Evolutionary conservation across 2,329 filamentous ascomycete species (phyloP).

Genomic region (Ceratocystis smalleyi): DNA sequence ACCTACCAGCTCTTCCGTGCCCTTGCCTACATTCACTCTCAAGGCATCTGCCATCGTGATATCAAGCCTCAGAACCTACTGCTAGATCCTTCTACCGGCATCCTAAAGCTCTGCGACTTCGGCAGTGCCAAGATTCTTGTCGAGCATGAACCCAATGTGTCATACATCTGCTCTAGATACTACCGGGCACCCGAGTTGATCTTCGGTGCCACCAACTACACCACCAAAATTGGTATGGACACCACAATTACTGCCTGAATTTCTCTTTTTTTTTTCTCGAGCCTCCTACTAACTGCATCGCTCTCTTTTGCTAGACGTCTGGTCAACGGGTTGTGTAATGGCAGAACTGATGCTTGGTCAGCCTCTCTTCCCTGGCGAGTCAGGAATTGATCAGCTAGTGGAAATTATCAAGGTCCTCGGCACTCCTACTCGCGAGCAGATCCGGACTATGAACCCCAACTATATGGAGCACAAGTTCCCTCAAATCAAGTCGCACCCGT

Average conservation of each 20-base stretch:
- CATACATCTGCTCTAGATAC: conserved; percentile 98
- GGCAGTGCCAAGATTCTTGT: conserved; percentile 97
- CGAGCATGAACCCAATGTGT: conserved; percentile 97
- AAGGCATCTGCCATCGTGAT: conserved; percentile 96
- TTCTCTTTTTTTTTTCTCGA: neutral
- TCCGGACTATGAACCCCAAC: conserved; percentile 99
- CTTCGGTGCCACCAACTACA: conserved; percentile 98
- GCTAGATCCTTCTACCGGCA: conserved; percentile 75
- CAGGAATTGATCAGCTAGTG: conserved; percentile 93
- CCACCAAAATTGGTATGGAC: conserved; percentile 88
- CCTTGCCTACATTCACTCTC: conserved; percentile 95
- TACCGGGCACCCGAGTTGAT: conserved; percentile 96
- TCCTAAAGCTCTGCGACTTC: conserved; percentile 96
- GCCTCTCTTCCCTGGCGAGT: conserved; percentile 93
- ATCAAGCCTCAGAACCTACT: conserved; percentile 98
- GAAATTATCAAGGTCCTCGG: conserved; percentile 99
- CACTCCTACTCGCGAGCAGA: conserved; percentile 92
- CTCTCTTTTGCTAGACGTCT: conserved; percentile 76
- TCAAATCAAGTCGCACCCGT: conserved; percentile 98
- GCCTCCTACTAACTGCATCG: conserved; percentile 32
- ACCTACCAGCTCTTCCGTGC: conserved; percentile 99
- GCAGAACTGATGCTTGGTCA: conserved; percentile 97
- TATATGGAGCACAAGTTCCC: conserved; percentile 99
- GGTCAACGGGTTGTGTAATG: conserved; percentile 99
- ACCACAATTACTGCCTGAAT: neutral